phyloP scores from a whole-genome alignment of 208 protist species.

The Trypanosoma lewisi region DNA sequence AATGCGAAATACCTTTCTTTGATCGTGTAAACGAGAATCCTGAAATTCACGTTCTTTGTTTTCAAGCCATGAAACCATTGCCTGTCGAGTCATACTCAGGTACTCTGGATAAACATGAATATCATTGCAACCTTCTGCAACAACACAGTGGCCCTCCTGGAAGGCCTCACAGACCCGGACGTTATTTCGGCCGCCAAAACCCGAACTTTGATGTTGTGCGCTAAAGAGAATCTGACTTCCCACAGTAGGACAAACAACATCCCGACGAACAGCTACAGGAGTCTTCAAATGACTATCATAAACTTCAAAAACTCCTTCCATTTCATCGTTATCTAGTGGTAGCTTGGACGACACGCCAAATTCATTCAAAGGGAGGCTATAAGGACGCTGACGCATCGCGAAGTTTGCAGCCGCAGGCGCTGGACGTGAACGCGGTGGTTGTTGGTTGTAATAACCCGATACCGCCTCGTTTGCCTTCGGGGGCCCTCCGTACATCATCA shows the following conservation, averaged over 20 bases:
- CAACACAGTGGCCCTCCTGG: slow-evolving; percentile 47
- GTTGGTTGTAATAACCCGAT: not conserved
- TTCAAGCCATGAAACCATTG: slow-evolving; percentile 58
- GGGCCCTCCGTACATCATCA: slow-evolving; percentile 21
- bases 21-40: slow-evolving; percentile 28
- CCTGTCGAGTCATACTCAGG: slow-evolving; percentile 40
- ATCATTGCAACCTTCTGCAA: slow-evolving; percentile 47
- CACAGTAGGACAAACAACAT: slow-evolving; percentile 41
- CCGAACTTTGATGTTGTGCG: slow-evolving; percentile 28
- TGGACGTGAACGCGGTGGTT: too few relatives aligned
- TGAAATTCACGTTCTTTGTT: slow-evolving; percentile 61
- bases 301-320: slow-evolving; percentile 44
- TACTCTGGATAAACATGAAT: slow-evolving; percentile 65
- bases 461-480: not conserved
- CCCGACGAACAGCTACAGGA: slow-evolving; percentile 43
- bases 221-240: slow-evolving; percentile 66
- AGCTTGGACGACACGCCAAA: not conserved
- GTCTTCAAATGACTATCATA: slow-evolving; percentile 75
- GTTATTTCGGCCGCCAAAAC: slow-evolving; percentile 32
- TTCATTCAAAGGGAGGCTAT: not conserved
- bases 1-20: slow-evolving; percentile 58
- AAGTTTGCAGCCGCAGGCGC: not conserved
- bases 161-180: slow-evolving; percentile 67
- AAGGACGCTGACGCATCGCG: not conserved
- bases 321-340: slow-evolving; percentile 14